phyloP scores from a whole-genome alignment of 352 stramenopile genomes.

The Globisporangium barbulae region DNA sequence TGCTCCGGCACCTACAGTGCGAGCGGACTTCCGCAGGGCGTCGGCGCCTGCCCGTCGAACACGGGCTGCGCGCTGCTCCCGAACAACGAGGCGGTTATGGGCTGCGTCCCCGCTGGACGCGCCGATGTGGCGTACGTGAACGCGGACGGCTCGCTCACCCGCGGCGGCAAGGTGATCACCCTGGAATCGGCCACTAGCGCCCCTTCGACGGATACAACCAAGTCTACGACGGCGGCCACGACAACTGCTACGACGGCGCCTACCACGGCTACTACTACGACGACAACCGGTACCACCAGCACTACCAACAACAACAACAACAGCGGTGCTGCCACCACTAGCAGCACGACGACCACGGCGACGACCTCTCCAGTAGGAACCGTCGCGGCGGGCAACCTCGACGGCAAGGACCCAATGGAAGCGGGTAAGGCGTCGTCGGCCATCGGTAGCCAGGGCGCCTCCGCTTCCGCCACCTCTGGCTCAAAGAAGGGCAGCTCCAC shows the following conservation, averaged over 20 bases:
- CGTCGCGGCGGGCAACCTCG: slow-evolving; percentile 10
- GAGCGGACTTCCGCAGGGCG: slow-evolving; percentile 36
- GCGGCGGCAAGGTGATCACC: slow-evolving; percentile 35
- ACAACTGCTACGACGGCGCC: slow-evolving; percentile 9
- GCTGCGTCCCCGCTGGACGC: slow-evolving; percentile 46
- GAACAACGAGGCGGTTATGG: slow-evolving; percentile 59
- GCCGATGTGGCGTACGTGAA: slow-evolving; percentile 70
- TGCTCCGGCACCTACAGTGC: slow-evolving; percentile 64
- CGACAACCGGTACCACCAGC: slow-evolving; percentile 8
- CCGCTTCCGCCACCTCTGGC: background rate
- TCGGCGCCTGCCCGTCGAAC: slow-evolving; percentile 51
- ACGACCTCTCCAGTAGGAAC: slow-evolving; percentile 13
- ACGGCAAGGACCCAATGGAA: slow-evolving; percentile 2
- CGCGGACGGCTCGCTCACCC: slow-evolving; percentile 54
- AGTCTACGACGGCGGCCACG: slow-evolving; percentile 11
- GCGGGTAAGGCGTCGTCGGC: slow-evolving; percentile 5
- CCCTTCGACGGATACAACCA: background rate
- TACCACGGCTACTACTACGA: slow-evolving; percentile 1
- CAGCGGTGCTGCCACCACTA: background rate
- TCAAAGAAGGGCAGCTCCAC: background rate
- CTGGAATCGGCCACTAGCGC: background rate
- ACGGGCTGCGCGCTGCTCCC: slow-evolving; percentile 61
- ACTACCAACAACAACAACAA: slow-evolving; percentile 16
- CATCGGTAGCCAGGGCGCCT: slow-evolving; percentile 12
- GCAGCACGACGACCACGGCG: slow-evolving; percentile 1